Evolutionary conservation across 805 yeast genomes (phyloP).

Genomic region (Cyberlindnera xishuangbannaensis): DNA sequence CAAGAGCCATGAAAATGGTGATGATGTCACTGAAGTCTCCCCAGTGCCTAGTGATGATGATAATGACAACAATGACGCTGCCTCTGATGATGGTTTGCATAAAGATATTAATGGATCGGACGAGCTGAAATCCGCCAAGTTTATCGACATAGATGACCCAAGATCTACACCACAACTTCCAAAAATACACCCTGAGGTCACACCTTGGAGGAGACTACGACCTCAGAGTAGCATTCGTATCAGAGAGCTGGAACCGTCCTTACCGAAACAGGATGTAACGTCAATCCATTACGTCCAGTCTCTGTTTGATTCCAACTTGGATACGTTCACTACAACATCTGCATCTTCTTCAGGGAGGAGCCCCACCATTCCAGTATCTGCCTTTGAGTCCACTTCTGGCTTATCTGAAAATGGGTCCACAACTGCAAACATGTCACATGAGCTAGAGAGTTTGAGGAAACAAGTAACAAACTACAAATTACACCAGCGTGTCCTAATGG

Average conservation of each 20-base stretch:
- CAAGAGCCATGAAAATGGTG: too few species aligned
- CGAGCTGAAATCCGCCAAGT: conserved; percentile 8
- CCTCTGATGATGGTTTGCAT: neutral
- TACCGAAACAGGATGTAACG: conserved; percentile 5
- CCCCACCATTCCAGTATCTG: too few species aligned
- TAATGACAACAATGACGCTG: too few species aligned
- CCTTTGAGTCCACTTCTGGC: too few species aligned
- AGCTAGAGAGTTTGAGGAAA: conserved; percentile 33
- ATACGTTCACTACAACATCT: too few species aligned
- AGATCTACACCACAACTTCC: conserved; percentile 27
- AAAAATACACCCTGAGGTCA: conserved; percentile 28
- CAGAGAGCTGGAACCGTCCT: too few species aligned
- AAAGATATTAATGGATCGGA: conserved; percentile 9
- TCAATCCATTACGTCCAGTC: conserved; percentile 20
- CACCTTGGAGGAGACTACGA: conserved; percentile 32
- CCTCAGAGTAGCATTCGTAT: conserved; percentile 18
- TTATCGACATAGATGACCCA: conserved; percentile 25
- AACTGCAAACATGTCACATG: too few species aligned
- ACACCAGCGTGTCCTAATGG: conserved; percentile 29
- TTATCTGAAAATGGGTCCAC: too few species aligned
- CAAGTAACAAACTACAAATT: conserved; percentile 38
- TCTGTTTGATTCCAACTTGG: conserved; percentile 18
- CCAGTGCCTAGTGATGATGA: too few species aligned
- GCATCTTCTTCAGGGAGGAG: too few species aligned
- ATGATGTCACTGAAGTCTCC: too few species aligned